A percentile compares a stretch with the other conserved stretches of the same genome.
phyloP scores from a whole-genome alignment of 495 filamentous ascomycete species.

The Neurospora hispaniola region DNA sequence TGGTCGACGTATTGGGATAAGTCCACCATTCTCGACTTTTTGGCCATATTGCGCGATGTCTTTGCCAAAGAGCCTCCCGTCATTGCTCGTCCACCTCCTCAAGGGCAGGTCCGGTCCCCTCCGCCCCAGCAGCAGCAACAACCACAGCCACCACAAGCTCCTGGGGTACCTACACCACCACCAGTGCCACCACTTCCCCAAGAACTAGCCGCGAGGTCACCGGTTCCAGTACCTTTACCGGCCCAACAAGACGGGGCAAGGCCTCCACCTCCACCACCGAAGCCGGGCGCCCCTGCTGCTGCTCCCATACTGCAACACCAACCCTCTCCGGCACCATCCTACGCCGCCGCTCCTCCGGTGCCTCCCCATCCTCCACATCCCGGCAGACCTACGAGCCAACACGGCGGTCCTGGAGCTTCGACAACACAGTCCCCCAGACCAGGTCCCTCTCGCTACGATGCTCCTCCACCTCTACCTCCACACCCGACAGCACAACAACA shows the following conservation, averaged over 20 bases:
- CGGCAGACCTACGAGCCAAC: constrained; percentile 19
- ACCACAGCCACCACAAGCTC: constrained; percentile 22
- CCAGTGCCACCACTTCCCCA: constrained; percentile 33
- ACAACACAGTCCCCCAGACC: constrained; percentile 18
- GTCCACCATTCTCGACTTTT: constrained; percentile 69
- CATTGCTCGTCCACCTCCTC: constrained; percentile 40
- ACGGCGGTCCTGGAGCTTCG: constrained; percentile 8
- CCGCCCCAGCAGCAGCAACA: constrained; percentile 40
- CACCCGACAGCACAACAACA: constrained; percentile 12
- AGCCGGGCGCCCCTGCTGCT: constrained; percentile 21
- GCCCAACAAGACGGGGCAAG: constrained; percentile 8
- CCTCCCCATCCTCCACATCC: constrained; percentile 27
- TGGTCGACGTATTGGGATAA: constrained; percentile 88
- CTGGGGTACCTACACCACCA: constrained; percentile 21
- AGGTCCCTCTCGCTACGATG: constrained; percentile 30
- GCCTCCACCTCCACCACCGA: constrained; percentile 36
- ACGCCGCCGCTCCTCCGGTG: constrained; percentile 17
- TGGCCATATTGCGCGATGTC: constrained; percentile 72
- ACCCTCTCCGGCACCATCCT: constrained; percentile 1
- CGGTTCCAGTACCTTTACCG: constrained; percentile 4
- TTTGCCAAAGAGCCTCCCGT: constrained; percentile 95
- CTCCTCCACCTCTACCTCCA: constrained; percentile 31
- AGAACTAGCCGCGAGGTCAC: constrained; percentile 15
- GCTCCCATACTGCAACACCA: constrained; percentile 17
- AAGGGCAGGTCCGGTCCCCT: neutral